phyloP scores from a whole-genome alignment of 1,284 basidiomycete genomes.

The Entoloma clypeatum region DNA sequence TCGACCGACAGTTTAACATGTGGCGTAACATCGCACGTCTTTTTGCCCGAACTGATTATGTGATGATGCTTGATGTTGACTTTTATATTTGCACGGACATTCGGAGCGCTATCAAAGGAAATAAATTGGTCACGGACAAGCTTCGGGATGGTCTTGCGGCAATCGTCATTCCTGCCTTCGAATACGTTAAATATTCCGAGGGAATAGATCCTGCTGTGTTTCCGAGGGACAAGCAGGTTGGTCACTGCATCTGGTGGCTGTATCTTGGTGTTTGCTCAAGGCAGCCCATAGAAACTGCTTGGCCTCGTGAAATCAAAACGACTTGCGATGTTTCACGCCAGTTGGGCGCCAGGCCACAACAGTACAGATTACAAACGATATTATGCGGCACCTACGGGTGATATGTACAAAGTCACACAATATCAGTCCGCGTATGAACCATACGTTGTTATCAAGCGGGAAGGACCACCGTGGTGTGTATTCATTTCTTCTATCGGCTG shows the following conservation, averaged over 20 bases:
- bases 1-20: conserved; percentile 79
- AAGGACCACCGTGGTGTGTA: conserved; percentile 66
- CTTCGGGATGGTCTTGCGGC: conserved; percentile 55
- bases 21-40: conserved; percentile 83
- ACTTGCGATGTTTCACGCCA: conserved; percentile 71
- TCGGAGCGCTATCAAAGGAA: conserved; percentile 47
- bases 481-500: not conserved
- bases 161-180: conserved; percentile 78
- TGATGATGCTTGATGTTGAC: conserved; percentile 88
- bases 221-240: conserved; percentile 62
- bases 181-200: conserved; percentile 60
- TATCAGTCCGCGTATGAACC: conserved; percentile 84
- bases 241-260: conserved; percentile 11
- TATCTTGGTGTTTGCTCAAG: conserved; percentile 7
- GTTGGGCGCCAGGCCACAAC: conserved; percentile 76
- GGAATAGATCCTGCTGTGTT: conserved; percentile 56
- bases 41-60: conserved; percentile 74
- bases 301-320: conserved; percentile 49
- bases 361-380: conserved; percentile 73
- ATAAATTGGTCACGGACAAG: conserved; percentile 33
- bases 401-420: conserved; percentile 66
- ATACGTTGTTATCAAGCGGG: conserved; percentile 75
- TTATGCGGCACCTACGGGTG: conserved; percentile 57
- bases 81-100: conserved; percentile 82
- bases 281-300: conserved; percentile 44